Base-by-base conservation (phyloP, 441 rosid species). In the Croton laevigatus region DNA sequence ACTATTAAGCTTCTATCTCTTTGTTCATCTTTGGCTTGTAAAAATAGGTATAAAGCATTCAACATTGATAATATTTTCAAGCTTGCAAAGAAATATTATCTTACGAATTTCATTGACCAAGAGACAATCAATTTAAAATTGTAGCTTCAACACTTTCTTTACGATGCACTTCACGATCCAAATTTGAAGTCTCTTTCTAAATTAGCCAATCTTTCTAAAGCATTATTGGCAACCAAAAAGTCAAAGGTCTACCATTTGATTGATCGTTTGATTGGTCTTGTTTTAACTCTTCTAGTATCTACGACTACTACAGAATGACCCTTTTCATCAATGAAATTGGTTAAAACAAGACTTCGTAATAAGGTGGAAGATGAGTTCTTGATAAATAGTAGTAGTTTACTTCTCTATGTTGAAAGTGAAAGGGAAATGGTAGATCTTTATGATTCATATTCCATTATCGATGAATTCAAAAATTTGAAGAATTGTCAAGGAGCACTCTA, bases 311-410 rank as follows among this genome's bases (percentile, higher is more conserved):
- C 40, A 8, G 6, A 71, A 60, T 19, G 58, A 8, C 57, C 32
- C 14, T 71, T 75, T 59, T 70, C 55, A 58, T 1, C 16, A 6
- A 65, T 63, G 37, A 75, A 69, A 8, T 7, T 75, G 2, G 64
- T 65, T 0, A 75, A 71, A 22, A 65, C 74, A 40, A 64, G 37
- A 3, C 66, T 75, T 1, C 10, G 23, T 0, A 75, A 75, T 4
- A 70, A 59, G 19, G 58, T 68, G 53, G 59, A 74, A 27, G 67
- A 63, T 42, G 36, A 44, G 1, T 63, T 45, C 14, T 9, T 63
- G 4, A 22, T 2, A 40, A 13, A 37, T n/a, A n/a, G n/a, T n/a
- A n/a, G n/a, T 60, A 36, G 46, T 17, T 13, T 58, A 3, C 6
- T 34, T 12, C 8, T 23, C 5, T 7, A 61, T 4, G 40, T 38